phyloP scores from a whole-genome alignment of 306 rosid genomes.

The Herpetospermum pedunculosum region DNA sequence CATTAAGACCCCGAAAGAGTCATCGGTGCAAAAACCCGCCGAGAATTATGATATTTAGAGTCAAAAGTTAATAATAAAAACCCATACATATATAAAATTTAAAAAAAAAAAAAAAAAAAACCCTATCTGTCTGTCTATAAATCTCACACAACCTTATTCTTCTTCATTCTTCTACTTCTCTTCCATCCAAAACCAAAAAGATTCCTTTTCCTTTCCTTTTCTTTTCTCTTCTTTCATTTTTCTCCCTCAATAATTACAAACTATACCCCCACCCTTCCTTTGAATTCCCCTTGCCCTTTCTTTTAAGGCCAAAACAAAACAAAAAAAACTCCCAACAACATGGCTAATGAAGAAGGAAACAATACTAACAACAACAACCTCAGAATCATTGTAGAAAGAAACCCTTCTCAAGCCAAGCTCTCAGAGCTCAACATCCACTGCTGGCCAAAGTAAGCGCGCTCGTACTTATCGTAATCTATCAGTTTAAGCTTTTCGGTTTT shows the following conservation, averaged over 20 bases:
- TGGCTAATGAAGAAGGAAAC: constrained; percentile 45
- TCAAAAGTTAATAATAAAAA: no score
- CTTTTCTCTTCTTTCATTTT: neutral
- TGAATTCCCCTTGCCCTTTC: neutral
- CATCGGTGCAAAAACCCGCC: no score
- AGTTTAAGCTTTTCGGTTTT: neutral
- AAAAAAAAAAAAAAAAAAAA: no score
- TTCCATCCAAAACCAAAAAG: neutral
- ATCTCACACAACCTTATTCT: neutral
- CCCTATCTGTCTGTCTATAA: no score
- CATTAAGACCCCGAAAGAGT: no score
- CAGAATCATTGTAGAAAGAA: constrained; percentile 62
- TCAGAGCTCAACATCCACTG: constrained; percentile 68
- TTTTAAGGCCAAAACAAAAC: neutral
- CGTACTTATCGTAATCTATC: neutral
- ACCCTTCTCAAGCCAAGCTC: constrained; percentile 67
- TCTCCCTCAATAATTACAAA: neutral
- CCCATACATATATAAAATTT: no score
- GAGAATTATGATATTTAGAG: no score
- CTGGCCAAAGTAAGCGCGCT: constrained; percentile 77
- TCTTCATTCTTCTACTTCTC: neutral
- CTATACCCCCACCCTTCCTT: neutral
- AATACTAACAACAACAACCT: constrained; percentile 28
- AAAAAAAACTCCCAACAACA: neutral
- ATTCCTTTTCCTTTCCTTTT: neutral